phyloP scores from a whole-genome alignment of 2,329 filamentous ascomycete genomes.

The Hymenoscyphus scutula region DNA sequence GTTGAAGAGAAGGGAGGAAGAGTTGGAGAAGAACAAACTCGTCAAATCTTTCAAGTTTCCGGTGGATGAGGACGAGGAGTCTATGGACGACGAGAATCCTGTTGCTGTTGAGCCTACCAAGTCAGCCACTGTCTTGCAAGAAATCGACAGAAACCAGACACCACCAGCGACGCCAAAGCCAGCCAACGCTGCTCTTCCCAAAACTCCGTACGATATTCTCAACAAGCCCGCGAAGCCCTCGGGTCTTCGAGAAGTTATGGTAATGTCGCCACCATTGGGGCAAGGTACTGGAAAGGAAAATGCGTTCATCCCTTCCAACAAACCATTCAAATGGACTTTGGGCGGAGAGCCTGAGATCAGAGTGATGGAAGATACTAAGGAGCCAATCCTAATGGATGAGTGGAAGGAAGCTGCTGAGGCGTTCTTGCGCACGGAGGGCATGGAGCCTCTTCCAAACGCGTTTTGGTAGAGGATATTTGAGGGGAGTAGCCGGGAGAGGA shows the following conservation, averaged over 20 bases:
- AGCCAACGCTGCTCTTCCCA: constrained; percentile 4
- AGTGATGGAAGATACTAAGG: not conserved
- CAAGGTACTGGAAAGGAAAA: not conserved
- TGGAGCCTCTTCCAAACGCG: not conserved
- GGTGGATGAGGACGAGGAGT: too few species aligned
- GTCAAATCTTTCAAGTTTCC: too few species aligned
- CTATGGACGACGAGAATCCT: too few species aligned
- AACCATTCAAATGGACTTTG: not conserved
- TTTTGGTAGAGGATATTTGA: not conserved
- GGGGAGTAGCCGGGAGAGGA: not conserved
- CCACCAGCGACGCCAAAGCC: constrained; percentile 1
- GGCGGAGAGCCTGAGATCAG: not conserved
- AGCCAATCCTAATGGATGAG: not conserved
- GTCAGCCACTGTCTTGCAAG: not conserved
- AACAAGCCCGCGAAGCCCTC: not conserved
- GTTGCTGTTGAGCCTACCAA: not conserved
- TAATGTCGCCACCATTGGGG: not conserved
- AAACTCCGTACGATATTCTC: not conserved
- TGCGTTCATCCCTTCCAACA: not conserved
- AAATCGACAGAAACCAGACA: not conserved
- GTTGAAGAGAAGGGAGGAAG: too few species aligned
- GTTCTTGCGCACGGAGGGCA: not conserved
- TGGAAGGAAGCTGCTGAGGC: not conserved
- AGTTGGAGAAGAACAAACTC: too few species aligned
- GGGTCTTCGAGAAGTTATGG: not conserved